A percentile compares a stretch with the other conserved stretches of the same genome.
Evolutionary conservation across 2,329 filamentous ascomycete genomes (phyloP).

Genomic region (Exophiala aquamarina): DNA sequence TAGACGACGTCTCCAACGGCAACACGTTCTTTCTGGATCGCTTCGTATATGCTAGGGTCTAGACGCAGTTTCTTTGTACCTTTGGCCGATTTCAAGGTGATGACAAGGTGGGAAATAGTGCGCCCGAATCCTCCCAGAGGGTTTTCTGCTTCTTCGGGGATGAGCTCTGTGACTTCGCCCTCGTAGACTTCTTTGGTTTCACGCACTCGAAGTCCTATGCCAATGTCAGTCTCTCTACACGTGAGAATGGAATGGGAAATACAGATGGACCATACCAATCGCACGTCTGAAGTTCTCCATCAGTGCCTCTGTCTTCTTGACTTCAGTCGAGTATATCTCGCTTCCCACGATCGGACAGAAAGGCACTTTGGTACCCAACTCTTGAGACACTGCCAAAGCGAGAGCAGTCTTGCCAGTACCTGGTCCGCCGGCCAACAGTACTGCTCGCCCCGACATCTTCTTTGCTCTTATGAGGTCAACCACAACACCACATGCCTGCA

Average conservation of each 20-base stretch:
- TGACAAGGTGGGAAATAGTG: constrained; percentile 93
- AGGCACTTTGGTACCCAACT: constrained; percentile 95
- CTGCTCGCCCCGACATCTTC: constrained; percentile 95
- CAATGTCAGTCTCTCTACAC: background rate
- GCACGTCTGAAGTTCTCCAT: constrained; percentile 99
- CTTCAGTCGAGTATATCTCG: constrained; percentile 95
- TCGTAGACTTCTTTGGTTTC: constrained; percentile 99
- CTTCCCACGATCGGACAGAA: constrained; percentile 98
- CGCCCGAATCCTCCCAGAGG: constrained; percentile 94
- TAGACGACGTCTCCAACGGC: constrained; percentile 97
- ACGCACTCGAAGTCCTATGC: constrained; percentile 75
- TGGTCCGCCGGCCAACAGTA: constrained; percentile 88
- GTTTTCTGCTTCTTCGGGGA: constrained; percentile 97
- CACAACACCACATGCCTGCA: constrained; percentile 88
- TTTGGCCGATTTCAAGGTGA: constrained; percentile 91
- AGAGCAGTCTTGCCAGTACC: constrained; percentile 97
- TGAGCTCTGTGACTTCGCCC: constrained; percentile 96
- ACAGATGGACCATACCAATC: constrained; percentile 63
- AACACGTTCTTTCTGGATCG: constrained; percentile 96
- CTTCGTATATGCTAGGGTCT: constrained; percentile 98
- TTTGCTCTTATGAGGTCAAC: constrained; percentile 94
- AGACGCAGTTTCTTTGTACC: constrained; percentile 97
- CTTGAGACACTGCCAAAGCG: constrained; percentile 91
- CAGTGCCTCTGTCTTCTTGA: constrained; percentile 98
- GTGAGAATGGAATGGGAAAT: constrained; percentile 29